Evolutionary conservation across 2,329 filamentous ascomycete species (phyloP).

Genomic region (Penicillium sp.): DNA sequence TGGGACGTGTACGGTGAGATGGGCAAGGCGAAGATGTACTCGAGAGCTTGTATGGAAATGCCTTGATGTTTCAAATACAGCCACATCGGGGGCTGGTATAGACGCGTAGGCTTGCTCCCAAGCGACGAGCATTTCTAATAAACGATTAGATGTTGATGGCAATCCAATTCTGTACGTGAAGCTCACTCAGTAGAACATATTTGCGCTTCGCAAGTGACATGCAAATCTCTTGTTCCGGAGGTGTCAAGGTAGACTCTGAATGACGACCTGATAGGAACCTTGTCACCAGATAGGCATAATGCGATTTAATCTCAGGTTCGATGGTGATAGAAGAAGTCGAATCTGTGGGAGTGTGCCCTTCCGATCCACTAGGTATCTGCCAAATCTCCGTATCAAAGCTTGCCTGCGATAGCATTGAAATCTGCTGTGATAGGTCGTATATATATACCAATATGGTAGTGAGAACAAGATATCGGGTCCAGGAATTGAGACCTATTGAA

Average conservation of each 20-base stretch:
- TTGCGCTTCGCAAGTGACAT: neutral
- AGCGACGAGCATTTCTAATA: neutral
- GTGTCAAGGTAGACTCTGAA: neutral
- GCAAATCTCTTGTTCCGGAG: neutral
- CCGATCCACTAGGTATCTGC: neutral
- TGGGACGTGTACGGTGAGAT: neutral
- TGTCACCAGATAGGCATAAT: neutral
- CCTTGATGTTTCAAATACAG: neutral
- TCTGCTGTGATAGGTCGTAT: constrained; percentile 1
- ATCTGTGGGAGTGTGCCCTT: neutral
- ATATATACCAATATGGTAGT: neutral
- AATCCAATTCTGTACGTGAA: neutral
- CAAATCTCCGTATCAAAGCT: neutral
- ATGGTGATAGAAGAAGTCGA: neutral
- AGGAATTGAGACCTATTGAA: constrained; percentile 1
- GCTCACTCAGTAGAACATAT: neutral
- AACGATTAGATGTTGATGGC: neutral
- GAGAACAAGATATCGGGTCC: constrained; percentile 4
- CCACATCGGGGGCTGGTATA: neutral
- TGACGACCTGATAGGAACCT: neutral
- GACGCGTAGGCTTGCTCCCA: constrained; percentile 1
- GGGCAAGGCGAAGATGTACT: neutral
- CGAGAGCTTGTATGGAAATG: neutral
- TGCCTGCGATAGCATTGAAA: neutral
- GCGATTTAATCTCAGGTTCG: neutral